Conservation (phyloP, 1,139 yeast genomes). For the Yamadazyma spencermartinsiae region DNA sequence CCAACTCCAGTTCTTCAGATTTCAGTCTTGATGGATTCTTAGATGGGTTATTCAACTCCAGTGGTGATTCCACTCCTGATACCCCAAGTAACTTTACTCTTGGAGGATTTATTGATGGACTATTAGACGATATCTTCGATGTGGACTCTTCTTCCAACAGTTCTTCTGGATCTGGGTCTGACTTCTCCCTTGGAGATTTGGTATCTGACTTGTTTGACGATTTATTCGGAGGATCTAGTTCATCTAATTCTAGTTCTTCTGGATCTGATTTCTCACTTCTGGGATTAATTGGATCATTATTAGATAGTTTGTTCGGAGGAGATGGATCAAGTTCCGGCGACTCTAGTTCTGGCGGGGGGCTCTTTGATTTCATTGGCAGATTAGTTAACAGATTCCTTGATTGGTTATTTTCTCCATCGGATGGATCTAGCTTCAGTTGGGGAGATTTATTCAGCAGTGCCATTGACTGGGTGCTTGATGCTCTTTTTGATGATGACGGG, state of each 20-base stretch:
- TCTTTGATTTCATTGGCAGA: conserved; percentile 9
- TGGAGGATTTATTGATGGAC: conserved; percentile 16
- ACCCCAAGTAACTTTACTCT: conserved; percentile 18
- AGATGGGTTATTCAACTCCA: conserved; percentile 14
- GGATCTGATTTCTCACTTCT: conserved; percentile 14
- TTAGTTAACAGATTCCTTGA: conserved; percentile 13
- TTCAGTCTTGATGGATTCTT: conserved; percentile 13
- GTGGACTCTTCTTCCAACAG: conserved; percentile 15
- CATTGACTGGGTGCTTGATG: conserved; percentile 19
- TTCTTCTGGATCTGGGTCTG: conserved; percentile 16
- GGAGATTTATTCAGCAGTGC: conserved; percentile 12
- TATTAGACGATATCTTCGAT: conserved; percentile 23
- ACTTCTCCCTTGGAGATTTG: conserved; percentile 13
- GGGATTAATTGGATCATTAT: conserved; percentile 7
- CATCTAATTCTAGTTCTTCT: conserved; percentile 16
- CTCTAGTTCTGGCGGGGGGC: conserved; percentile 7
- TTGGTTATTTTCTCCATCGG: conserved; percentile 14
- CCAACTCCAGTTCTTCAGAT: conserved; percentile 9
- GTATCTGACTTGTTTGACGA: conserved; percentile 18
- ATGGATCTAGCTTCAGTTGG: conserved; percentile 15
- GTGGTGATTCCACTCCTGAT: conserved; percentile 14
- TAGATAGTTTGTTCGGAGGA: conserved; percentile 13
- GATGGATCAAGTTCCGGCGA: conserved; percentile 3
- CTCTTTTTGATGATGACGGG: conserved; percentile 22
- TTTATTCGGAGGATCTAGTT: conserved; percentile 16